These are phyloP conservation scores for Lycium ferocissimum DNA, from an alignment of 257 asterid genomes.

Conservation along the genomic window DNA sequence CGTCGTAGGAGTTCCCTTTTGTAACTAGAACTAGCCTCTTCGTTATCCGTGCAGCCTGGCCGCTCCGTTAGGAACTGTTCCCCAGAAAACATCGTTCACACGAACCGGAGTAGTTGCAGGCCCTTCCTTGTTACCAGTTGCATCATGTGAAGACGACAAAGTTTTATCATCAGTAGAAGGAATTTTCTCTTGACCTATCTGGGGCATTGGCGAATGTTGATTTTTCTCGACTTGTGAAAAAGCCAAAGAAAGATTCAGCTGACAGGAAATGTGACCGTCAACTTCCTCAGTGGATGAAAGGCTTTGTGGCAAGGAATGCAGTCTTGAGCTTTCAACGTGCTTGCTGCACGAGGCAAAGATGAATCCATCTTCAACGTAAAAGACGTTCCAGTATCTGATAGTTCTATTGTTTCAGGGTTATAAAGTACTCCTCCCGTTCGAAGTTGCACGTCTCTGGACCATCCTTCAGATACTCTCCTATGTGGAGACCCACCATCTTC, in stretches of 20 bases:
- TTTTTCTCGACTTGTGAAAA: slow-evolving; percentile 59
- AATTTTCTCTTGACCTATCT: slow-evolving; percentile 42
- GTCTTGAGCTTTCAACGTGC: slow-evolving; percentile 47
- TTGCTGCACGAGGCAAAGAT: slow-evolving; percentile 48
- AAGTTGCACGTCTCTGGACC: slow-evolving; percentile 54
- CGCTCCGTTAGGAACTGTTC: slow-evolving; percentile 90
- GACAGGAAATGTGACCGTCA: slow-evolving; percentile 69
- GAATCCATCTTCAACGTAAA: slow-evolving; percentile 63
- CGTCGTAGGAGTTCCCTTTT: slow-evolving; percentile 50
- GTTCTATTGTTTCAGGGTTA: slow-evolving; percentile 68
- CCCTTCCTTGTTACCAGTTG: slow-evolving; percentile 44
- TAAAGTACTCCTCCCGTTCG: slow-evolving; percentile 47
- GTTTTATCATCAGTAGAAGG: slow-evolving; percentile 38
- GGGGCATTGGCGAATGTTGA: slow-evolving; percentile 45
- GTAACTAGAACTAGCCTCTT: slow-evolving; percentile 71
- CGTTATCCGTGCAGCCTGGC: slow-evolving; percentile 81
- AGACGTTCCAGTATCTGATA: slow-evolving; percentile 85
- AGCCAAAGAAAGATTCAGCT: slow-evolving; percentile 78
- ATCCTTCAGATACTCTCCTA: slow-evolving; percentile 51
- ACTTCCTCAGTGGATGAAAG: slow-evolving; percentile 59
- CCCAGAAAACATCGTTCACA: slow-evolving; percentile 93
- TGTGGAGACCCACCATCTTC: slow-evolving; percentile 69
- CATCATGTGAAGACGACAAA: slow-evolving; percentile 46
- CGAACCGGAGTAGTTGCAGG: slow-evolving; percentile 50
- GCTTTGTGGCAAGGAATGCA: slow-evolving; percentile 51